phyloP scores from a whole-genome alignment of 1,284 basidiomycete species.

The Schizophyllum amplum region DNA sequence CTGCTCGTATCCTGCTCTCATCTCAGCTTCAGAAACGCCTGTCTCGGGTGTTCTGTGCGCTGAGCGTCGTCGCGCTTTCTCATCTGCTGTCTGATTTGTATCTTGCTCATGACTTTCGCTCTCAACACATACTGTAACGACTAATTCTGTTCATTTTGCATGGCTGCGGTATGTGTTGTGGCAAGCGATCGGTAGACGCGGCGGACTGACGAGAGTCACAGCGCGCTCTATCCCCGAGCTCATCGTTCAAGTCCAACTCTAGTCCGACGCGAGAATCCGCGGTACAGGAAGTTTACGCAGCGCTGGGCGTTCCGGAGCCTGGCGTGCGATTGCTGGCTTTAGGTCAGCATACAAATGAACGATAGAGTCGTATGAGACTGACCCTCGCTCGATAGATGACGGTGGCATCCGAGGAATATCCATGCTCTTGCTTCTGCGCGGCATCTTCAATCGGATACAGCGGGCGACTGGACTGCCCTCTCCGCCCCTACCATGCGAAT shows the following conservation, averaged over 20 bases:
- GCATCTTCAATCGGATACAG: neutral
- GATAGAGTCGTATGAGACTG: no score
- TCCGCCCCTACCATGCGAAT: neutral
- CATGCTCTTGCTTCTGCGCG: neutral
- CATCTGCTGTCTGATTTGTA: neutral
- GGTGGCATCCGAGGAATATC: neutral
- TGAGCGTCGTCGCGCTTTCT: neutral
- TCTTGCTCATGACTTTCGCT: neutral
- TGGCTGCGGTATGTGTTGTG: neutral
- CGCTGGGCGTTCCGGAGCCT: neutral
- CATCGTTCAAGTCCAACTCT: neutral
- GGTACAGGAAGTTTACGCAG: neutral
- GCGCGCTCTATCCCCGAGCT: neutral
- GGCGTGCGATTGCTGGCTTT: neutral
- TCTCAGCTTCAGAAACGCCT: neutral
- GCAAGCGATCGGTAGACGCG: neutral
- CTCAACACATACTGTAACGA: neutral
- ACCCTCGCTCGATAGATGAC: neutral
- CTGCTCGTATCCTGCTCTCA: neutral
- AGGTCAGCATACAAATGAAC: no score
- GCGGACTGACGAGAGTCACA: neutral
- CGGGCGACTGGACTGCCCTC: neutral
- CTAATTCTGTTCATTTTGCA: neutral
- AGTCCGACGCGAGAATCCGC: neutral
- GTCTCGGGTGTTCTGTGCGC: neutral